Percentiles rank a stretch among this genome's conserved stretches.
These are phyloP conservation scores for Russula emetica DNA, from an alignment of 768 basidiomycete species.

Conservation along the genomic window DNA sequence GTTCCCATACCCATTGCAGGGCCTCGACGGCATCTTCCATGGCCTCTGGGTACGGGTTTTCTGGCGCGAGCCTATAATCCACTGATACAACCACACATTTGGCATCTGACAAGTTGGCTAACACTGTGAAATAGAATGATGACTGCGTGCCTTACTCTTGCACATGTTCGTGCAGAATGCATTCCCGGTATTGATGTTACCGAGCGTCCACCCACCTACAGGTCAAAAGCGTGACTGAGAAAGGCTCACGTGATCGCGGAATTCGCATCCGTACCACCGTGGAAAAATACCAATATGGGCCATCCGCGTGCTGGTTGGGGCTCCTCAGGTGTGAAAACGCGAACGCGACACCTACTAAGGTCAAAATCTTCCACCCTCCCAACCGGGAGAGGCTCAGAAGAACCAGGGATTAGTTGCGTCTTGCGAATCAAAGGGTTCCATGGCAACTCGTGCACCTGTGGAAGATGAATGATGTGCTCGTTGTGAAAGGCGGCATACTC, in stretches of 20 bases:
- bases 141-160: constrained; percentile 40
- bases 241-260: neutral
- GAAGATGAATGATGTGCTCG: constrained; percentile 42
- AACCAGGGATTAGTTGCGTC: constrained; percentile 50
- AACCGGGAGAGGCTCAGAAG: constrained; percentile 52
- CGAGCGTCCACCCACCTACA: constrained; percentile 73
- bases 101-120: constrained; percentile 40
- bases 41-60: constrained; percentile 65
- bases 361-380: constrained; percentile 51
- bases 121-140: neutral
- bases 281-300: constrained; percentile 71
- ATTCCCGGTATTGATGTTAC: constrained; percentile 56
- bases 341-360: constrained; percentile 49
- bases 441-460: constrained; percentile 51
- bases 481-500: constrained; percentile 66
- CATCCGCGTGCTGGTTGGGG: constrained; percentile 51
- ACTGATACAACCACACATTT: constrained; percentile 61
- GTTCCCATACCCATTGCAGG: constrained; percentile 53
- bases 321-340: constrained; percentile 62
- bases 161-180: constrained; percentile 59
- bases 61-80: constrained; percentile 70
- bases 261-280: constrained; percentile 50
- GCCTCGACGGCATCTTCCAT: constrained; percentile 68
- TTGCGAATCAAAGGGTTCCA: constrained; percentile 60
- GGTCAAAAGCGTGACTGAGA: neutral